Base-by-base conservation (phyloP, 1,284 basidiomycete species). In the Pseudozyma sp. region DNA sequence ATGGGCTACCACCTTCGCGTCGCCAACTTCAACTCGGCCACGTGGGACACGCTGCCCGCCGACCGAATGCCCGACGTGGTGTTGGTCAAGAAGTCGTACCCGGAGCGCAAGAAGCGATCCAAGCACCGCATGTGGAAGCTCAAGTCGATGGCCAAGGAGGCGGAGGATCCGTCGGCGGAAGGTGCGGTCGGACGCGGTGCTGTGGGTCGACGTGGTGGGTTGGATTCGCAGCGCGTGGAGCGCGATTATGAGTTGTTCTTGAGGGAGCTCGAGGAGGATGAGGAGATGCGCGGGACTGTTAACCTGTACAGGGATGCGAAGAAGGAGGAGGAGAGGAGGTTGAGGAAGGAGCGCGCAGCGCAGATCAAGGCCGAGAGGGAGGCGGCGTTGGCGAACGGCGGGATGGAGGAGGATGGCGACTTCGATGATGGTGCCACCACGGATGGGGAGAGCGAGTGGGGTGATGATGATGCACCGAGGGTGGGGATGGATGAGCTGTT, bases 191-290 rank as follows among this genome's bases (percentile, higher is more conserved):
- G 90, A 16, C 88, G 92, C 48, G 94, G 94, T 68, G 91, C 95
- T 5, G 90, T 97, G 40, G 94, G 94, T 1, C 87, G 94, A 53
- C 88, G 92, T 87, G 94, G 94, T 42, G 94, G 94, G 45, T 87
- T 94, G 54, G 95, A 98, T 85, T 89, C 92, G 86, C 92, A 90
- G 87, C 94, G 94, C 87, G 93, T 98, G 68, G 94, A 98, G 84
- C 90, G 93, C 83, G 96, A 98, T 84, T 99, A 98, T 85, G 96
- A 98, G 87, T 80, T 94, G 69, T 99, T 99, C 90, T 87, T 99
- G 85, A 89, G 93, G 54, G 95, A 98, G 80, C 86, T 99, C 61
- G 96, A 98, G 86, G 96, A 99, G 85, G 96, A 99, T 86, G 91
- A 92, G 53, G 96, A 98, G 87, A 87, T 98, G 88, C 89, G 96